Base-by-base conservation (phyloP, 2,329 filamentous ascomycete species). In the Fusarium metavorans region DNA sequence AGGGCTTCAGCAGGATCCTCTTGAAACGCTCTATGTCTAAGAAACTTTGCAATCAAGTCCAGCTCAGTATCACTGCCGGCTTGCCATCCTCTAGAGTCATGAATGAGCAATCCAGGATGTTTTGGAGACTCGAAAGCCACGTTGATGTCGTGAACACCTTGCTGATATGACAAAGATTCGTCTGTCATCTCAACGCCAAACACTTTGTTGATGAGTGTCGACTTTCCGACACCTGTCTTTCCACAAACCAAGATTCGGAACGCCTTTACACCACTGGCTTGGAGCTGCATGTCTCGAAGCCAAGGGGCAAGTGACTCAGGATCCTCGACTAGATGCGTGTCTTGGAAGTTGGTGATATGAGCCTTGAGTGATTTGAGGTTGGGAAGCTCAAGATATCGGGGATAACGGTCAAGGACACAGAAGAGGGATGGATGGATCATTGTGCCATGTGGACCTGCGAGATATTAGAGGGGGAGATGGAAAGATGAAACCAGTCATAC, bases 121-220 rank as follows among this genome's bases (percentile, higher is more conserved):
- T 69, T 71, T 0, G 77, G 77, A 2, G 77, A 78, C 13, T 78
- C 77, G 10, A 79, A 78, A 0, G 77, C 77, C 2, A 76, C 74
- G 3, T 78, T 78, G 7, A 78, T 79, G 13, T 78, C 77, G 16
- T 78, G 77, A 2, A 78, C 77, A 3, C 77, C 77, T 9, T 78
- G 77, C 0, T 76, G 64, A 10, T 78, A 78, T 1, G 77, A 78
- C 0, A 69, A 23, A 2, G 77, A 78, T 59, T 78, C 77, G 1
- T 70, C 69, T 0, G 77, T 78, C 70, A 78, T 76, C 30, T 78
- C 77, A 25, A 78, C 77, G 1, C 77, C 77, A 57, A 78, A 78
- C 4, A 78, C 77, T 16, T 77, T 78, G 59, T 78, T 78, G 48
- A 78, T 78, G n/a, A 78, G 27, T 0, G 77, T 78, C n/a, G 77